Evolutionary conservation across 768 basidiomycete genomes (phyloP), one percentile per base, ranked within the genome.

Genomic region (Mrakia hoshinonis): DNA sequence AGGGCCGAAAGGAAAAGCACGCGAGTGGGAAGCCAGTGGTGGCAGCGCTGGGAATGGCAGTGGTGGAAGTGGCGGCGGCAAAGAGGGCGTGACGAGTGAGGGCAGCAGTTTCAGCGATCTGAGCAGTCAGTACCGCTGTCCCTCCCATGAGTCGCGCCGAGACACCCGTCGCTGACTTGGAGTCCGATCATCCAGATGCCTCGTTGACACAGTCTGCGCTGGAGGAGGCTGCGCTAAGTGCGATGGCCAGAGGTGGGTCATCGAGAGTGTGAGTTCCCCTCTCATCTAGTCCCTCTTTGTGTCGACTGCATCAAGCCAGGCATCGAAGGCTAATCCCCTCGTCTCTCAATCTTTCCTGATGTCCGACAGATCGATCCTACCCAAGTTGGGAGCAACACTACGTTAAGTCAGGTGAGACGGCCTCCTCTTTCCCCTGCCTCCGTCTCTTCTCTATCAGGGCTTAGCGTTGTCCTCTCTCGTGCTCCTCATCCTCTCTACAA

Each of bases 161-260:
- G 20, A 20, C 38, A 47, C 7, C 24, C 38, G 38, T 39, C n/a
- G 29, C 60, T 36, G 36, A 39, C 39, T 43, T 46, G 26, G 60
- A 39, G 22, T 49, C 31, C 13, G 6, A 12, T 15, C 5, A 29
- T 26, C 4, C 26, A 66, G 64, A 66, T 47, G 64, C 64, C 4
- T 66, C 64, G 2, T 29, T 66, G 3, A 47, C 47, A 15, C 64
- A 66, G 34, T 31, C 22, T 26, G 64, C 64, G 7, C 64, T 66
- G 9, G 64, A 66, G 18, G 64, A 66, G 49, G 64, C 43, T 4
- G 64, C 64, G 12, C 46, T 66, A 18, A 29, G 24, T 29, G 43
- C 43, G 26, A 47, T 66, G 31, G 48, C 47, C 24, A n/a, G 48
- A 13, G 64, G 46, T 20, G 64, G 64, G 10, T 46, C 46, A 22